Base-by-base conservation (phyloP, 2,329 filamentous ascomycete species). In the Fusarium luffae region DNA sequence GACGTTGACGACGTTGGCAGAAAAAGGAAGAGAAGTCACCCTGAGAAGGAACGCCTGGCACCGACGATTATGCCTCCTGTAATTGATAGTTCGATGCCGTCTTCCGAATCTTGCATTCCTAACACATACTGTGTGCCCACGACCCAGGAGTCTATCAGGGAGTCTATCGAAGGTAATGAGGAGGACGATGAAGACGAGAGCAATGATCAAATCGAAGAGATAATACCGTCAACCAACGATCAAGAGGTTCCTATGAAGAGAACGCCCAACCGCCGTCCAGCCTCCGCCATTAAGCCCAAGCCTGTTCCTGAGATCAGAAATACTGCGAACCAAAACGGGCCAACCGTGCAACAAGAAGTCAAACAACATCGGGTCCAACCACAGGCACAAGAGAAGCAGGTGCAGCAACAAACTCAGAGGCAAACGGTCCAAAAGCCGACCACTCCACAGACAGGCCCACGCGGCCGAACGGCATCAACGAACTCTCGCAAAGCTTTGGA, bases 91-190 rank as follows among this genome's bases (percentile, higher is more conserved):
- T 79, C 76, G 4, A 67, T 71, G 14, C 66, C 68, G 10, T 75
- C 75, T 4, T 77, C 77, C 14, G 77, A 77, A 61, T 78, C 78
- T 1, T 46, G 76, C 13, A 68, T 79, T 27, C 73, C 78, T 30
- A 73, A 67, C 18, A 77, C 76, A 2, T 70, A 65, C 14, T 56
- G 72, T 6, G 67, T 73, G 10, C 56, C 63, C 12, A 61, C 51
- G 16, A 71, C 67, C 9, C 75, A 72, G 19, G 65, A 66, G 4
- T 59, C 66, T n/a, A 54, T 74, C 27, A 52, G 71, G 28, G 51
- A 63, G 49, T 75, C 73, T 3, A 71, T 73, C 10, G 73, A 75
- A 48, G 67, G 52, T 5, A 69, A 61, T 8, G 21, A 50, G n/a
- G n/a, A 19, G 14, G 16, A 40, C 23, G 68, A 73, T 25, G 69